A percentile compares a stretch with the other conserved stretches of the same genome.
These are phyloP conservation scores for Aspergillus aculeatinus DNA, from an alignment of 2,329 filamentous ascomycete species.

Conservation along the genomic window DNA sequence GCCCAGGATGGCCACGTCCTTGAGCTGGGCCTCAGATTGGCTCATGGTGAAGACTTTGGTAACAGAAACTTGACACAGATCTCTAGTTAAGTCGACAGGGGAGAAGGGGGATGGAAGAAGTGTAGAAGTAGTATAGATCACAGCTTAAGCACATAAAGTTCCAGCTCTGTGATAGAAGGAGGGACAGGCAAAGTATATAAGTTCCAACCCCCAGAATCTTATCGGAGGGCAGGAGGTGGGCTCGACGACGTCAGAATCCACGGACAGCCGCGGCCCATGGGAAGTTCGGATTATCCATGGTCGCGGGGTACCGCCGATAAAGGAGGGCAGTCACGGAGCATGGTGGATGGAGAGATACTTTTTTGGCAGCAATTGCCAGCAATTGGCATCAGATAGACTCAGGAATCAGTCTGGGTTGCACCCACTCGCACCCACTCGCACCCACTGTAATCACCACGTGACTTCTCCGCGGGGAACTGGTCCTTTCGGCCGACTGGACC, in stretches of 20 bases:
- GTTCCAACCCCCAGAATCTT: conserved; percentile 9
- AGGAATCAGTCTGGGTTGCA: too few relatives aligned
- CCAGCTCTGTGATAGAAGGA: neutral
- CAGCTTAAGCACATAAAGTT: neutral
- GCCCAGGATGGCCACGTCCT: conserved; percentile 85
- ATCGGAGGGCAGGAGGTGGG: conserved; percentile 25
- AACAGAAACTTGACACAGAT: neutral
- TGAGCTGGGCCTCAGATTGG: conserved; percentile 72
- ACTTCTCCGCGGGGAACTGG: conserved; percentile 24
- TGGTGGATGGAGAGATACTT: too few relatives aligned
- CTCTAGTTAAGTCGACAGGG: too few relatives aligned
- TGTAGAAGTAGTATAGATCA: neutral
- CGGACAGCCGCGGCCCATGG: conserved; percentile 26
- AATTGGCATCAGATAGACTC: too few relatives aligned
- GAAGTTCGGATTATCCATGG: conserved; percentile 11
- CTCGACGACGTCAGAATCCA: conserved; percentile 20
- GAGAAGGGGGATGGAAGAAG: too few relatives aligned
- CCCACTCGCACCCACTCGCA: too few relatives aligned
- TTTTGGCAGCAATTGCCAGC: too few relatives aligned
- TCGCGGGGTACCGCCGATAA: conserved; percentile 3
- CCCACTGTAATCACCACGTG: conserved; percentile 9
- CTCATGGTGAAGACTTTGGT: conserved; percentile 54
- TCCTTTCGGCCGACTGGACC: conserved; percentile 18
- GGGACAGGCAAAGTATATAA: conserved; percentile 2
- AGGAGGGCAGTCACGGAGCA: too few relatives aligned